Evolutionary conservation across 1,284 basidiomycete genomes (phyloP).

Genomic region (Taiwanofungus camphoratus): DNA sequence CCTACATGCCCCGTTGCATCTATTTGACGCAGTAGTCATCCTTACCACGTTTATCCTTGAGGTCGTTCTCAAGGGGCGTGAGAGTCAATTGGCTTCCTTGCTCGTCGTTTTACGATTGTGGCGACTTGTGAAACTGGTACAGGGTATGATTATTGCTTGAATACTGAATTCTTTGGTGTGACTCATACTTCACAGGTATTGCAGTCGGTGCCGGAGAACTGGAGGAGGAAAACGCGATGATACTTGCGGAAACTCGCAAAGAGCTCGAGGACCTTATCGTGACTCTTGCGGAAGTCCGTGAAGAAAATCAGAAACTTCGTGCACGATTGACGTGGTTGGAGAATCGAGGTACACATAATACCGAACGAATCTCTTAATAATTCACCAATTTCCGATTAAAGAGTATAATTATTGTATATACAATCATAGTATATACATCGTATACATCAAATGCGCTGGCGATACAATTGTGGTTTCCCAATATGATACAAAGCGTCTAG

Average conservation of each 20-base stretch:
- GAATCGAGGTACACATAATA: too few relatives aligned
- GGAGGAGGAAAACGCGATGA: slow-evolving; percentile 44
- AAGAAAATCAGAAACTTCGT: slow-evolving; percentile 36
- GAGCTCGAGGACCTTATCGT: slow-evolving; percentile 38
- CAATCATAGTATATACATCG: too few relatives aligned
- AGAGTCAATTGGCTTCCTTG: slow-evolving; percentile 63
- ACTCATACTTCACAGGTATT: slow-evolving; percentile 41
- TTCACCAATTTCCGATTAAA: too few relatives aligned
- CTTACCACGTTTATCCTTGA: slow-evolving; percentile 69
- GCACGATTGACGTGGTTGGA: slow-evolving; percentile 25
- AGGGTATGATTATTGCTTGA: slow-evolving; percentile 40
- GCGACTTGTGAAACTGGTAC: slow-evolving; percentile 73
- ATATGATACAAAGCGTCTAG: too few relatives aligned
- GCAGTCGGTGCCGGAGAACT: slow-evolving; percentile 71
- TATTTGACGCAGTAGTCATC: slow-evolving; percentile 69
- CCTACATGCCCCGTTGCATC: slow-evolving; percentile 53
- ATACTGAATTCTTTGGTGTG: slow-evolving; percentile 11
- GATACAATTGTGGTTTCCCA: too few relatives aligned
- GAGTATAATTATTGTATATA: too few relatives aligned
- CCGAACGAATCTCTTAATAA: too few relatives aligned
- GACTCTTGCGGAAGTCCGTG: slow-evolving; percentile 26
- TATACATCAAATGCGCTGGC: too few relatives aligned
- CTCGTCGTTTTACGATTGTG: slow-evolving; percentile 71
- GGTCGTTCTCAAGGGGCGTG: slow-evolving; percentile 56
- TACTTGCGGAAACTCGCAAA: slow-evolving; percentile 40